A percentile compares a stretch with the other conserved stretches of the same genome.
Evolutionary conservation across 768 basidiomycete species (phyloP).

Genomic region (Podaxis rugospora): DNA sequence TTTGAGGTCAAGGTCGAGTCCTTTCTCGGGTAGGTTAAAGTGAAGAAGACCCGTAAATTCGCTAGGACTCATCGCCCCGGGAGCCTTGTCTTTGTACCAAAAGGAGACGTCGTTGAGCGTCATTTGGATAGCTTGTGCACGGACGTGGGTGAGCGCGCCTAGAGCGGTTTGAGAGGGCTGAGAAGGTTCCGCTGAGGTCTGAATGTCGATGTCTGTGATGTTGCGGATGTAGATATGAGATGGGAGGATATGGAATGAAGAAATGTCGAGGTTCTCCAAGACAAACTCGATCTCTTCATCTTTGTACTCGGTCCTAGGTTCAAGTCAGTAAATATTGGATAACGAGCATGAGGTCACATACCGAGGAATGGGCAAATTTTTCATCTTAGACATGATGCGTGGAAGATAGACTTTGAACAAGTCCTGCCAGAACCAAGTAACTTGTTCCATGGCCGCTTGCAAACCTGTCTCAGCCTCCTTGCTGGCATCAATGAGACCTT

Average conservation of each 20-base stretch:
- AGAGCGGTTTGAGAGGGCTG: slow-evolving; percentile 41
- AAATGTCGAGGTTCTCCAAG: slow-evolving; percentile 70
- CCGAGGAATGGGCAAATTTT: slow-evolving; percentile 70
- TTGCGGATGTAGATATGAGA: slow-evolving; percentile 71
- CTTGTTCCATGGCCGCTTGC: slow-evolving; percentile 53
- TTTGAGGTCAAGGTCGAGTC: slow-evolving; percentile 65
- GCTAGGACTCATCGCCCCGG: slow-evolving; percentile 43
- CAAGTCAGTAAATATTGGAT: not conserved
- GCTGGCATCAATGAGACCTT: slow-evolving; percentile 30
- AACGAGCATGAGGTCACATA: slow-evolving; percentile 17
- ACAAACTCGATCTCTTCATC: slow-evolving; percentile 68
- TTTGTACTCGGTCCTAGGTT: slow-evolving; percentile 63
- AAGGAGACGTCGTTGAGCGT: slow-evolving; percentile 64
- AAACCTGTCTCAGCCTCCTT: slow-evolving; percentile 36
- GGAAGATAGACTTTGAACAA: slow-evolving; percentile 78
- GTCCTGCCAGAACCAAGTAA: slow-evolving; percentile 79
- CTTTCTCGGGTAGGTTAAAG: slow-evolving; percentile 59
- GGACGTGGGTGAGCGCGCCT: slow-evolving; percentile 63
- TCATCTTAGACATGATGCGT: slow-evolving; percentile 43
- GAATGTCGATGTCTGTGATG: slow-evolving; percentile 54
- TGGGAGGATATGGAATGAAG: slow-evolving; percentile 60
- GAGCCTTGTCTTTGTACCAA: slow-evolving; percentile 61
- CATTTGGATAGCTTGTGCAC: slow-evolving; percentile 62
- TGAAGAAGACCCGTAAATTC: slow-evolving; percentile 61
- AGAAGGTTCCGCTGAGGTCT: slow-evolving; percentile 31